Conservation (phyloP, 2,329 filamentous ascomycete species). For the Aspergillus unguis region DNA sequence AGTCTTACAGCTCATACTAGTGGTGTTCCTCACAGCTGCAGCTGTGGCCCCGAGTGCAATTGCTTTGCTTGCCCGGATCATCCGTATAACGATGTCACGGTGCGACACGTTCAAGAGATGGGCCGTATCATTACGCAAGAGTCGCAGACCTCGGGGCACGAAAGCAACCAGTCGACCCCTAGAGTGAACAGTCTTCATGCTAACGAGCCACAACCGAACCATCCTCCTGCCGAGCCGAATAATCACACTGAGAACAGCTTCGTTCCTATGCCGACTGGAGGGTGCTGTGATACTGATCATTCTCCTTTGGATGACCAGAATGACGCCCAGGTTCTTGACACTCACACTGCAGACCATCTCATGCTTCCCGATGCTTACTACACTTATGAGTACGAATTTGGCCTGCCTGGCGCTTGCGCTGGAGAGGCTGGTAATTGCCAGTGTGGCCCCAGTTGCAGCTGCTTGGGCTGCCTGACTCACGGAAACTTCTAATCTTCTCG, state of each 20-base stretch:
- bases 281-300: background rate
- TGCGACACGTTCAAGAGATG: slow-evolving; percentile 46
- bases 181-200: slow-evolving; percentile 19
- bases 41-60: slow-evolving; percentile 45
- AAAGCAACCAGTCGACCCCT: slow-evolving; percentile 21
- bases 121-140: slow-evolving; percentile 40
- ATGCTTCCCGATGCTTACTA: slow-evolving; percentile 44
- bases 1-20: slow-evolving; percentile 9
- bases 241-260: slow-evolving; percentile 15
- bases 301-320: slow-evolving; percentile 24
- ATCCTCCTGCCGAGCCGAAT: slow-evolving; percentile 18
- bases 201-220: slow-evolving; percentile 17
- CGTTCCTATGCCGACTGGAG: slow-evolving; percentile 9
- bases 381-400: slow-evolving; percentile 42
- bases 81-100: slow-evolving; percentile 46
- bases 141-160: slow-evolving; percentile 20
- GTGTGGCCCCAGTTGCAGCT: slow-evolving; percentile 52
- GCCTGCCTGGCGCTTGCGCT: slow-evolving; percentile 41
- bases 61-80: slow-evolving; percentile 47
- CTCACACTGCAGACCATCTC: slow-evolving; percentile 24
- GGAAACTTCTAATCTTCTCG: slow-evolving; percentile 47
- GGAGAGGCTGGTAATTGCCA: slow-evolving; percentile 51
- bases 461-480: slow-evolving; percentile 53
- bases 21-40: slow-evolving; percentile 36
- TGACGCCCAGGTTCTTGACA: slow-evolving; percentile 25